Percentiles rank a stretch among this genome's conserved stretches.
phyloP scores from a whole-genome alignment of 2,329 filamentous ascomycete species.

The Elsinoe fawcettii region DNA sequence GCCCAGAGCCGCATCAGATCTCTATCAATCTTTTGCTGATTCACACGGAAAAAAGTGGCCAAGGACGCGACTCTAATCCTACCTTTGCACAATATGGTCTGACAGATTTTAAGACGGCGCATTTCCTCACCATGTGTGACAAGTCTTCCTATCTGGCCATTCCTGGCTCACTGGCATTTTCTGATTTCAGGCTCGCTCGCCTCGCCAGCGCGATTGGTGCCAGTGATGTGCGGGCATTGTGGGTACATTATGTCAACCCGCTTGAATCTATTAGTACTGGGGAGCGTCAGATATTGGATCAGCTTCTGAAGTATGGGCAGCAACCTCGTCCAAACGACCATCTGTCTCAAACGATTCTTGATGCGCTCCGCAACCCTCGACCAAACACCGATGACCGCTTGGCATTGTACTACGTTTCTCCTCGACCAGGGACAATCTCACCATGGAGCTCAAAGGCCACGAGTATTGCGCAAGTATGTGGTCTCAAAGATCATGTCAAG shows the following conservation, averaged over 20 bases:
- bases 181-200: conserved; percentile 41
- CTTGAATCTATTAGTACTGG: conserved; percentile 34
- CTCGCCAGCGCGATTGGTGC: conserved; percentile 41
- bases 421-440: conserved; percentile 73
- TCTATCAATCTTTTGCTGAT: neutral
- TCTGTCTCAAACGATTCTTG: conserved; percentile 38
- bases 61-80: neutral
- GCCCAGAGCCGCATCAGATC: neutral
- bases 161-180: conserved; percentile 49
- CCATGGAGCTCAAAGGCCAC: conserved; percentile 98
- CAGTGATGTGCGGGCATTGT: conserved; percentile 41
- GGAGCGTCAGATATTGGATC: conserved; percentile 47
- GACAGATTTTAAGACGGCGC: neutral
- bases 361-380: conserved; percentile 43
- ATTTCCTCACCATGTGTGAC: conserved; percentile 17
- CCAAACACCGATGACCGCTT: conserved; percentile 43
- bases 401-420: conserved; percentile 63
- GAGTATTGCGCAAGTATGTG: conserved; percentile 87
- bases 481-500: conserved; percentile 60
- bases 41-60: neutral
- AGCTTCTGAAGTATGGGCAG: conserved; percentile 54
- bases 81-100: neutral
- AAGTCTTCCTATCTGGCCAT: conserved; percentile 36
- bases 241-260: conserved; percentile 45
- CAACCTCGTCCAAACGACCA: conserved; percentile 40